Percentiles rank a stretch among this genome's conserved stretches.
These are phyloP conservation scores for Aphanocladium album DNA, from an alignment of 2,329 filamentous ascomycete genomes.

Conservation along the genomic window DNA sequence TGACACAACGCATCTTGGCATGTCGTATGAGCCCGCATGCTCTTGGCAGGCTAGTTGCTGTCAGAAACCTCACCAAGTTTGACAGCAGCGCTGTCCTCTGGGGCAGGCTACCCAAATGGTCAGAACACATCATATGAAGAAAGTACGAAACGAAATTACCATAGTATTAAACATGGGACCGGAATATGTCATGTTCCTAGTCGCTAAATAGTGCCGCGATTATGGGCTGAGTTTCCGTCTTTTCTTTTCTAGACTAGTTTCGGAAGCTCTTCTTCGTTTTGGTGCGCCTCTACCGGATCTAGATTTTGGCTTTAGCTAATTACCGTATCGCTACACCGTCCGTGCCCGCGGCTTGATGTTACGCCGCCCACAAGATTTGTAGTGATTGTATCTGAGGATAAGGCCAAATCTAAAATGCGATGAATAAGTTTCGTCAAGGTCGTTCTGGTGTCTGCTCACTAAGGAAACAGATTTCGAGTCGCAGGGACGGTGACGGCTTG, in stretches of 20 bases:
- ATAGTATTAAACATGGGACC: neutral
- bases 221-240: neutral
- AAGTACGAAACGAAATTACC: neutral
- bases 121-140: neutral
- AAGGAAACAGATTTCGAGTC: neutral
- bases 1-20: neutral
- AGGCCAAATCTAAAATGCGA: neutral
- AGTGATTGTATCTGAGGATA: neutral
- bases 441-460: neutral
- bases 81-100: neutral
- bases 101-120: neutral
- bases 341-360: neutral
- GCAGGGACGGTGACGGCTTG: neutral
- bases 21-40: neutral
- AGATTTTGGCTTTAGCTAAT: neutral
- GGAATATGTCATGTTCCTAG: neutral
- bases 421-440: neutral
- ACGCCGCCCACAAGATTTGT: neutral
- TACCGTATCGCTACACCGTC: neutral
- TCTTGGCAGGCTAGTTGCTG: neutral
- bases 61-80: neutral
- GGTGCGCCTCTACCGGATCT: neutral
- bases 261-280: neutral
- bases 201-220: neutral
- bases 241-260: neutral